A percentile compares a stretch with the other conserved stretches of the same genome.
Conservation (phyloP, 345 rosid genomes). For the Rhodamnia argentea region DNA sequence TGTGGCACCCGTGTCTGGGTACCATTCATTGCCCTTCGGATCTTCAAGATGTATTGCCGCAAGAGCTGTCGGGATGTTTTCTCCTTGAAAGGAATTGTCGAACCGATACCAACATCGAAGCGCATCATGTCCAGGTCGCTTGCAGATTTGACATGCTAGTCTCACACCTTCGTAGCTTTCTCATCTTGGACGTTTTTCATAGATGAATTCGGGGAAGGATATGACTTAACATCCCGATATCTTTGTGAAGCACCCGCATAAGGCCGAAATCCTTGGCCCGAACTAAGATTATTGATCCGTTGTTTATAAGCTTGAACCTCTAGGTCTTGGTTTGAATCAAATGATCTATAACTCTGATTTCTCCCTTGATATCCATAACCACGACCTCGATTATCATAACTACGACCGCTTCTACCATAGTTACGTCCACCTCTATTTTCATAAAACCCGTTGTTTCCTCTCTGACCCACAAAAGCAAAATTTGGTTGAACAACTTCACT, state of each 20-base stretch:
- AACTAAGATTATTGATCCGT: no score
- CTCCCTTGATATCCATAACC: no score
- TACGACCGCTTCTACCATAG: neutral
- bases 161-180: neutral
- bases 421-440: neutral
- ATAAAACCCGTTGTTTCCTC: no score
- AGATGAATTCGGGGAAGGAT: no score
- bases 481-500: no score
- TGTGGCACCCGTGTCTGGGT: neutral
- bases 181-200: neutral
- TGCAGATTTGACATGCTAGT: neutral
- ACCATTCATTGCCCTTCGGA: neutral
- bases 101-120: neutral
- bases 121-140: neutral
- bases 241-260: neutral
- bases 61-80: neutral
- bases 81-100: neutral
- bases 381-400: no score
- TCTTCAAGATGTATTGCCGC: neutral
- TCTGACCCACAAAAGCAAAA: no score
- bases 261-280: neutral
- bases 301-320: no score
- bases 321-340: no score
- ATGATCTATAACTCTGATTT: no score
- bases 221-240: neutral